A percentile compares a stretch with the other conserved stretches of the same genome.
phyloP scores from a whole-genome alignment of 83 land plant species.

The Picea abies region DNA sequence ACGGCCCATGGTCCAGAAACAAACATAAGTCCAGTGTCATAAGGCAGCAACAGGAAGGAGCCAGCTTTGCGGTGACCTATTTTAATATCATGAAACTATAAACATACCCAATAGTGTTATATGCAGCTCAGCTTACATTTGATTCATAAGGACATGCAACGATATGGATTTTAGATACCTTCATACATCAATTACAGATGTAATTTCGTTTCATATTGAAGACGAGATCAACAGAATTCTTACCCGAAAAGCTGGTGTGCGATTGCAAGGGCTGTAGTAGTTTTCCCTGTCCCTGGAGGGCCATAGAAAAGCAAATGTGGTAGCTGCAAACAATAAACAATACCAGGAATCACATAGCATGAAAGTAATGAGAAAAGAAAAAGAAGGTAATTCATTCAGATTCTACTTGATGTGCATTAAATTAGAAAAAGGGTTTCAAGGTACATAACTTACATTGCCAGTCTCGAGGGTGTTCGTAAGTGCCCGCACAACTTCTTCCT shows the following conservation, averaged over 20 bases:
- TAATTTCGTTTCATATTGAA: not conserved
- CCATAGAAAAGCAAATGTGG: slow-evolving; percentile 98
- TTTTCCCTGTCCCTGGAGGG: slow-evolving; percentile 97
- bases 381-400: not conserved
- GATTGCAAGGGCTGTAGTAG: slow-evolving; percentile 96
- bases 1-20: too few relatives aligned
- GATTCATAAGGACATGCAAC: too few relatives aligned
- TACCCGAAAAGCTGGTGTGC: slow-evolving; percentile 94
- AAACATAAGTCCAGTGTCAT: too few relatives aligned
- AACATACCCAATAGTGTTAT: too few relatives aligned
- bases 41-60: too few relatives aligned
- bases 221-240: not conserved
- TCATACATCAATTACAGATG: not conserved
- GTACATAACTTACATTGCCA: slow-evolving; percentile 51
- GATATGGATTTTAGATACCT: not conserved
- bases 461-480: slow-evolving; percentile 94
- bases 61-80: too few relatives aligned
- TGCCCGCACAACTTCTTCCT: slow-evolving; percentile 95
- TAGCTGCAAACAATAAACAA: slow-evolving; percentile 44
- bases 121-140: too few relatives aligned
- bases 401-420: not conserved
- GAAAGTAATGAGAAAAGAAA: not conserved
- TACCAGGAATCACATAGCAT: not conserved
- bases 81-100: too few relatives aligned
- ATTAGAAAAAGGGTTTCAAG: not conserved